Conservation (phyloP, 23 red algal species). For the Gracilaria domingensis region DNA sequence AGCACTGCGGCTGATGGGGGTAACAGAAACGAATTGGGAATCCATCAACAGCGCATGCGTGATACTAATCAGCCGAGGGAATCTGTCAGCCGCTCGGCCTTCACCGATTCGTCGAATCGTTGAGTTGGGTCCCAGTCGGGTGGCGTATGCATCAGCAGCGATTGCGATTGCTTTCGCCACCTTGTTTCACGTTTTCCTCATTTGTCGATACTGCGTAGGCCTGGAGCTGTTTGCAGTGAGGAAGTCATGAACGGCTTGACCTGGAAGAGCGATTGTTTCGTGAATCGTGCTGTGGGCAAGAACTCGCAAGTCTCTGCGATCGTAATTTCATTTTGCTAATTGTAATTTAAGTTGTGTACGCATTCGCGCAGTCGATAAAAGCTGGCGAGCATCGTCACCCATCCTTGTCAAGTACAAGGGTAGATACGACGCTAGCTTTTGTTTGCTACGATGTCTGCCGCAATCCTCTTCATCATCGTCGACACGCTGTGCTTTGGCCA, state of each 20-base stretch:
- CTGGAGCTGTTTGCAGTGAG: not conserved
- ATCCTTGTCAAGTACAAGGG: too few relatives aligned
- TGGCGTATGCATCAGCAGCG: constrained; percentile 2
- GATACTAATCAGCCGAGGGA: not conserved
- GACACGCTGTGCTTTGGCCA: too few relatives aligned
- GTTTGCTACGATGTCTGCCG: too few relatives aligned
- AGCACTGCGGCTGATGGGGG: not conserved
- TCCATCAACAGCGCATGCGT: constrained; percentile 29
- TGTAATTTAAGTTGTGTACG: too few relatives aligned
- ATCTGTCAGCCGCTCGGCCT: not conserved
- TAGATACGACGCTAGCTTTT: too few relatives aligned
- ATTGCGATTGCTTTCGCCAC: constrained; percentile 10
- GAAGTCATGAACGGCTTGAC: not conserved
- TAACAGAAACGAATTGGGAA: constrained; percentile 32
- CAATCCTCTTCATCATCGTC: too few relatives aligned
- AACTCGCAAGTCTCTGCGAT: not conserved
- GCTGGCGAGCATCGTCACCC: too few relatives aligned
- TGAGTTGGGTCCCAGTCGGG: constrained; percentile 2
- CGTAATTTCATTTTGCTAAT: too few relatives aligned
- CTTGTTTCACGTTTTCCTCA: not conserved
- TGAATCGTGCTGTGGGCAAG: not conserved
- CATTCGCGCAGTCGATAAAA: too few relatives aligned
- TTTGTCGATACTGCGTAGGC: not conserved
- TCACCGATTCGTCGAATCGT: not conserved
- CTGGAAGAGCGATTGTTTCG: not conserved